Evolutionary conservation across 2,329 filamentous ascomycete genomes (phyloP).

Genomic region (Paraconiothyrium brasiliense): DNA sequence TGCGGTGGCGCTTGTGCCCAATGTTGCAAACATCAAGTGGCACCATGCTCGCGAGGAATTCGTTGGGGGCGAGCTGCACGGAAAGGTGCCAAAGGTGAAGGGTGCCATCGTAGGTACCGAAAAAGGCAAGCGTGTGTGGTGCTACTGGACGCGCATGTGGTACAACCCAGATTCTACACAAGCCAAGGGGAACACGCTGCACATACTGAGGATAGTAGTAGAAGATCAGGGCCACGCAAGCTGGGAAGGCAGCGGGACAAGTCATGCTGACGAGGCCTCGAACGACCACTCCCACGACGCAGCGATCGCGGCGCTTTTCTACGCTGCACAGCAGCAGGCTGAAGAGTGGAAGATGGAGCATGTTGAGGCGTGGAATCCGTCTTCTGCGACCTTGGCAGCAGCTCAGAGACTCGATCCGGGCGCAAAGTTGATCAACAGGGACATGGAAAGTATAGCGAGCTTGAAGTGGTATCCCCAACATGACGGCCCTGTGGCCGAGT

Average conservation of each 20-base stretch:
- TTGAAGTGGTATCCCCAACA: conserved; percentile 71
- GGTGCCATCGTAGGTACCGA: conserved; percentile 71
- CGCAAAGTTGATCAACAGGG: conserved; percentile 64
- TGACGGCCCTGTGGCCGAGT: conserved; percentile 55
- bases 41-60: conserved; percentile 84
- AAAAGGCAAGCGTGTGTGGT: conserved; percentile 71
- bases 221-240: conserved; percentile 60
- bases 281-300: conserved; percentile 31
- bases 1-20: conserved; percentile 73
- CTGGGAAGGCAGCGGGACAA: conserved; percentile 30
- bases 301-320: conserved; percentile 70
- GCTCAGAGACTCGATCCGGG: conserved; percentile 57
- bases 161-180: conserved; percentile 63
- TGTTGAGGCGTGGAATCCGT: conserved; percentile 87
- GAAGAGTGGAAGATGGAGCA: conserved; percentile 73
- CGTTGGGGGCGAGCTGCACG: conserved; percentile 71
- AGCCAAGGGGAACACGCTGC: conserved; percentile 71
- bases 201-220: conserved; percentile 74
- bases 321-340: conserved; percentile 75
- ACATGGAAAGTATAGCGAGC: conserved; percentile 74
- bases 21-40: conserved; percentile 75
- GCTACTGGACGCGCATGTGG: conserved; percentile 75
- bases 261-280: conserved; percentile 30
- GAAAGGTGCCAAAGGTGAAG: conserved; percentile 67
- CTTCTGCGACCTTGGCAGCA: conserved; percentile 57